Conservation (phyloP, 73 alveolate species). For the Tetrahymena thermophila region DNA sequence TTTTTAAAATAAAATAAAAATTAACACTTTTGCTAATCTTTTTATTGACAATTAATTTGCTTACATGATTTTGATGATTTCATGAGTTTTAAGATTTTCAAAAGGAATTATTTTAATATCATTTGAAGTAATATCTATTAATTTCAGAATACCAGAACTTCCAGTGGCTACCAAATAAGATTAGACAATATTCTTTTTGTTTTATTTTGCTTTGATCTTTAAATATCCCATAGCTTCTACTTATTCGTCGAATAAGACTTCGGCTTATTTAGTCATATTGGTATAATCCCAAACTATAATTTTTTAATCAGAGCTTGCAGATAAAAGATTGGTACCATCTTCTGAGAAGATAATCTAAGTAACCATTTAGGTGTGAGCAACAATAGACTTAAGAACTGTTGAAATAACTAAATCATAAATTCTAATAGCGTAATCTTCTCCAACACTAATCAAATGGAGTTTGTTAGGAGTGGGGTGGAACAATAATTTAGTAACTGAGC, state of each 20-base stretch:
- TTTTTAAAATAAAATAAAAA: not conserved
- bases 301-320: not conserved
- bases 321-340: not conserved
- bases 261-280: not conserved
- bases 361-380: not conserved
- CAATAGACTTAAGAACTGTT: not conserved
- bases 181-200: not conserved
- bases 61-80: slow-evolving; percentile 2
- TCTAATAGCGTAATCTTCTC: not conserved
- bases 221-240: slow-evolving; percentile 1
- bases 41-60: not conserved
- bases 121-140: not conserved
- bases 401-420: not conserved
- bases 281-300: not conserved
- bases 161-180: not conserved
- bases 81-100: not conserved
- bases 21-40: not conserved
- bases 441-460: not conserved
- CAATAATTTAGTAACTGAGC: not conserved
- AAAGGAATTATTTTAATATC: not conserved
- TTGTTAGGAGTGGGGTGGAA: not conserved
- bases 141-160: not conserved
- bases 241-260: not conserved
- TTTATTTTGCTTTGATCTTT: not conserved
- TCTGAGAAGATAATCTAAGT: not conserved